A percentile compares a stretch with the other conserved stretches of the same genome.
Conservation (phyloP, 805 yeast genomes). For the Yarrowia osloensis region DNA sequence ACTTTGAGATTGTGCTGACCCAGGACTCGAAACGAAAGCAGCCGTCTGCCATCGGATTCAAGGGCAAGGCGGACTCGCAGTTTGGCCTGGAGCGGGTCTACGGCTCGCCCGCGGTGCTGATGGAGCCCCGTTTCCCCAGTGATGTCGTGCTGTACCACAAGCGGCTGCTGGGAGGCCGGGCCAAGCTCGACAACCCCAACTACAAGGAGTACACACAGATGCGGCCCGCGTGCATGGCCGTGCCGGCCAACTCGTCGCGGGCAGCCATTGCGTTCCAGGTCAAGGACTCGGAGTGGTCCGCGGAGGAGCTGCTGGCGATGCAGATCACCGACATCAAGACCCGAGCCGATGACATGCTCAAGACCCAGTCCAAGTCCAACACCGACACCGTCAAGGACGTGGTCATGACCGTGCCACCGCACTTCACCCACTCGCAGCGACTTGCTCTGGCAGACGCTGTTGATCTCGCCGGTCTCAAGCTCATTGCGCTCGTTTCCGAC, state of each 20-base stretch:
- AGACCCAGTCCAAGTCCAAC: slow-evolving; percentile 40
- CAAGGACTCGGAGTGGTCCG: slow-evolving; percentile 48
- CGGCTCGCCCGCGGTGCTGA: slow-evolving; percentile 72
- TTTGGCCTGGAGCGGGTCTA: slow-evolving; percentile 58
- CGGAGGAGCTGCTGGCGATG: slow-evolving; percentile 89
- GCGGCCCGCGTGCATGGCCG: slow-evolving; percentile 62
- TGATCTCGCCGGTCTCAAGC: slow-evolving; percentile 63
- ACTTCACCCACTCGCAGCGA: slow-evolving; percentile 64
- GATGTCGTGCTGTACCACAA: slow-evolving; percentile 69
- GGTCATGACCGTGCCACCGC: slow-evolving; percentile 78
- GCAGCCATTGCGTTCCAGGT: slow-evolving; percentile 58
- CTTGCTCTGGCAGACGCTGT: slow-evolving; percentile 72
- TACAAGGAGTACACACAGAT: slow-evolving; percentile 51
- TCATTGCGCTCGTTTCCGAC: slow-evolving; percentile 76
- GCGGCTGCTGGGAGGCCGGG: slow-evolving; percentile 59
- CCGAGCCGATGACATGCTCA: slow-evolving; percentile 66
- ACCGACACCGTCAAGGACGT: slow-evolving; percentile 63
- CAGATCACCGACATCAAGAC: slow-evolving; percentile 60
- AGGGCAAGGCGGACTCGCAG: slow-evolving; percentile 36
- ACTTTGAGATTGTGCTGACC: slow-evolving; percentile 83
- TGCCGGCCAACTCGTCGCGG: slow-evolving; percentile 49
- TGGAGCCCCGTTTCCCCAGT: slow-evolving; percentile 73
- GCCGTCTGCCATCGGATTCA: slow-evolving; percentile 71
- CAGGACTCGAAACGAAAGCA: slow-evolving; percentile 93
- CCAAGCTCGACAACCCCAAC: slow-evolving; percentile 45